These are phyloP conservation scores for Diphasiastrum complanatum DNA, from an alignment of 83 land plant species.

Conservation along the genomic window DNA sequence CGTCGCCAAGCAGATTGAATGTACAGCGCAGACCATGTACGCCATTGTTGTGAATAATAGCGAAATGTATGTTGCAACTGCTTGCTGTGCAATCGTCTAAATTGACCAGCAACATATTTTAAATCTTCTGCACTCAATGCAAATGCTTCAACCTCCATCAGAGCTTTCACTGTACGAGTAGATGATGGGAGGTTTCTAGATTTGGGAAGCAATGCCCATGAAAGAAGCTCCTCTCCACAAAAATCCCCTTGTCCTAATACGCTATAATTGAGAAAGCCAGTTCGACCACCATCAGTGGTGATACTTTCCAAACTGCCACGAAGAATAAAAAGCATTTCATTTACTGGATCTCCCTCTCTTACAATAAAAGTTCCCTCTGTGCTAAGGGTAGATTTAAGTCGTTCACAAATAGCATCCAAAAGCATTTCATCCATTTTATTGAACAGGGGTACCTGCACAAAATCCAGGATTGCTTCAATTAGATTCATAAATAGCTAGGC, in stretches of 20 bases:
- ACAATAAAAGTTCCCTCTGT: constrained; percentile 49
- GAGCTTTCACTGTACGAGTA: constrained; percentile 52
- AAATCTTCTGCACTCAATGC: constrained; percentile 65
- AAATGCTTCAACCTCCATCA: constrained; percentile 63
- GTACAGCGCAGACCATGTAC: constrained; percentile 61
- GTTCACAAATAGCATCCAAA: constrained; percentile 70
- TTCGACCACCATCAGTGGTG: constrained; percentile 62
- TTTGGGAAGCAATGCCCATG: constrained; percentile 64
- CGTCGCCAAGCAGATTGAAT: constrained; percentile 73
- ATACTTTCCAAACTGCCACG: constrained; percentile 62
- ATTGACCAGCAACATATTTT: constrained; percentile 59
- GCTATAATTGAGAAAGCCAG: constrained; percentile 65
- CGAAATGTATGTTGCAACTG: constrained; percentile 65
- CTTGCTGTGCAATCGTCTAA: constrained; percentile 71
- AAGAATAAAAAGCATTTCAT: constrained; percentile 65
- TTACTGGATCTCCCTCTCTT: constrained; percentile 69
- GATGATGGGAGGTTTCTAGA: constrained; percentile 53
- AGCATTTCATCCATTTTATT: constrained; percentile 73
- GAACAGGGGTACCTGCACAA: constrained; percentile 60
- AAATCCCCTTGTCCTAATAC: constrained; percentile 60
- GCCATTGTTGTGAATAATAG: constrained; percentile 68
- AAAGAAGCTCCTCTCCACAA: constrained; percentile 68
- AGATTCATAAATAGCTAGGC: too few relatives aligned
- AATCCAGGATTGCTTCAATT: too few relatives aligned
- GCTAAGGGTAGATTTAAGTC: constrained; percentile 47